phyloP scores from a whole-genome alignment of 2,329 filamentous ascomycete genomes.

The Pseudogymnoascus sp. region DNA sequence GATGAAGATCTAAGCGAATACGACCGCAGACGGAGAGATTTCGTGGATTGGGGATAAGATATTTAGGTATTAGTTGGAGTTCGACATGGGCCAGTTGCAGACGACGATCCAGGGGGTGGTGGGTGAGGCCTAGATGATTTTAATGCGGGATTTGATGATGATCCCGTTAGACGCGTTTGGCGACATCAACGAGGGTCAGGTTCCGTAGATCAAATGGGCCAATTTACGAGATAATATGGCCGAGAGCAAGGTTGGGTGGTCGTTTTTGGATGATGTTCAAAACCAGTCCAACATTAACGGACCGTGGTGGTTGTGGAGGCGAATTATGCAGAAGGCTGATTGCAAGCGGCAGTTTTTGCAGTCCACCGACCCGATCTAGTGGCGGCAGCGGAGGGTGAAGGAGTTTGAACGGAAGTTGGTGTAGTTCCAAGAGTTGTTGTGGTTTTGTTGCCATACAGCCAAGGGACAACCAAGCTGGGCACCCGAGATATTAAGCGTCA shows the following conservation, averaged over 20 bases:
- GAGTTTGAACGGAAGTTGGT: neutral
- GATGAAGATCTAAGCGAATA: conserved; percentile 28
- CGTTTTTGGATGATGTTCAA: neutral
- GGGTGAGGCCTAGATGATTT: neutral
- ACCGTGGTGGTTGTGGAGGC: neutral
- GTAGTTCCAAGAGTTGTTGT: neutral
- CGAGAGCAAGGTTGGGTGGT: neutral
- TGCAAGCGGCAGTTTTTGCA: neutral
- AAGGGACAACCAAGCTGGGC: neutral
- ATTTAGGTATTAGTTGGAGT: neutral
- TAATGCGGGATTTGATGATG: neutral
- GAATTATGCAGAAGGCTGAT: neutral
- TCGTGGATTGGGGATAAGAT: neutral
- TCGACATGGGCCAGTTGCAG: neutral
- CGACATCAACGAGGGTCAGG: neutral
- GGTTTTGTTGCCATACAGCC: neutral
- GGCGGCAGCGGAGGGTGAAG: neutral
- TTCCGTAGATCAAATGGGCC: neutral
- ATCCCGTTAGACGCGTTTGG: neutral
- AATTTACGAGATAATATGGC: neutral
- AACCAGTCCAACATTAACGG: neutral
- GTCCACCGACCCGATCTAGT: neutral
- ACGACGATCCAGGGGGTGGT: neutral
- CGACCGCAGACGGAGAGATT: neutral
- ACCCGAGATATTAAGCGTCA: neutral